phyloP scores from a whole-genome alignment of 345 rosid species.

The Eucalyptus erythrocorys region DNA sequence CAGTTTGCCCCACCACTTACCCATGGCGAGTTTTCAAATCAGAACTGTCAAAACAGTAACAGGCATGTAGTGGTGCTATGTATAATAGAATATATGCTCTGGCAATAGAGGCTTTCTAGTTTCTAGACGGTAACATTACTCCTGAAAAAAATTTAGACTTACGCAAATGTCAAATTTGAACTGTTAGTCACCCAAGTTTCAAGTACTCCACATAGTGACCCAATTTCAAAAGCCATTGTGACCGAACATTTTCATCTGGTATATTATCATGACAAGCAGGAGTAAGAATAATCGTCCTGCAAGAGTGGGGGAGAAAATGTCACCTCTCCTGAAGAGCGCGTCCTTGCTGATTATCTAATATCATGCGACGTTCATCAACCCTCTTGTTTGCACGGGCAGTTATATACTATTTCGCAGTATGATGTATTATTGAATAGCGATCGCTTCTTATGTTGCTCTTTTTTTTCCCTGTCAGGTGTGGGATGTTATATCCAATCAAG shows the following conservation, averaged over 20 bases:
- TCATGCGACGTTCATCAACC: neutral
- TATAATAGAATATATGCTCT: neutral
- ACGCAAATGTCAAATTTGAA: neutral
- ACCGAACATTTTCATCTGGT: neutral
- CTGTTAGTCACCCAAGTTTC: neutral
- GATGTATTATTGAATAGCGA: neutral
- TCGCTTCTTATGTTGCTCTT: neutral
- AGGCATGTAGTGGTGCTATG: neutral
- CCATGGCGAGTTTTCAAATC: neutral
- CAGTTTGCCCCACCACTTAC: neutral
- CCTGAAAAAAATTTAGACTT: neutral
- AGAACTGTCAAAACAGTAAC: neutral
- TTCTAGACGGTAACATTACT: neutral
- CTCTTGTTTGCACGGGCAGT: neutral
- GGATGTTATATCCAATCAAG: constrained; percentile 89
- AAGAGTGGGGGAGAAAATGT: neutral
- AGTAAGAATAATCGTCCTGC: neutral
- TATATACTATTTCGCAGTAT: neutral
- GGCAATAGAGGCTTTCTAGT: neutral
- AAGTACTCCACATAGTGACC: neutral
- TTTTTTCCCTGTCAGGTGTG: constrained; percentile 39
- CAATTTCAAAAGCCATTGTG: neutral
- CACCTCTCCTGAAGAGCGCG: neutral
- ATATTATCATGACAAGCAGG: neutral
- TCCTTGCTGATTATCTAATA: neutral